Evolutionary conservation across 2,329 filamentous ascomycete genomes (phyloP), one percentile per base, ranked within the genome.

Genomic region (Claviceps digitariae): DNA sequence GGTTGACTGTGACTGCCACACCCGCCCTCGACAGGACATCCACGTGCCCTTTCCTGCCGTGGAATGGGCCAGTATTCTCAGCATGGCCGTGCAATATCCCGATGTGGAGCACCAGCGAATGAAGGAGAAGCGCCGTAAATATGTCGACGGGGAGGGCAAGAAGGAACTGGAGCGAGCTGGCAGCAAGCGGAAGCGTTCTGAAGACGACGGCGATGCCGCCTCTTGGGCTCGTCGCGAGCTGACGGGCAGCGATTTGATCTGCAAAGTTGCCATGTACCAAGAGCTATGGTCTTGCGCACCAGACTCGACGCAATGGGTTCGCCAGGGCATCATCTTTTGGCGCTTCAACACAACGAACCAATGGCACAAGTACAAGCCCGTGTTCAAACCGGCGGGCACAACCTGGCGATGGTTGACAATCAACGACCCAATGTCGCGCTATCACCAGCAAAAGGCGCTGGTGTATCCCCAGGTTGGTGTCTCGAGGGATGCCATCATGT

Each of bases 241-340:
- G 23, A 74, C 75, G 1, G 74, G 76, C 57, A 76, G 77, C 60
- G 77, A 82, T 45, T 71, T 82, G 54, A 73, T 83, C 51, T 72
- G 75, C 58, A 76, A 77, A 63, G 79, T 83, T 47, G 78, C 78
- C 63, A 84, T 84, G 81, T 80, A 82, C 63, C 81, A 84, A 63
- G 81, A 84, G 68, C 72, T 84, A 38, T 82, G 76, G 74, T 83
- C 78, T 3, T 68, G 68, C 57, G 66, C 76, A 4, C 74, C 74
- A 6, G 71, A 72, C 54, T 68, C 67, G 17, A 63, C 62, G 47
- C 64, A 69, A 59, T 83, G 79, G 77, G 74, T 70, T 10, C 75
- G 79, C n/a, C 76, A 80, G 50, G 75, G 72, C 36, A 75, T 83
- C 54, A 72, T 84, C 52, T 72, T 84, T 40, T 84, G 81, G 81